A percentile compares a stretch with the other conserved stretches of the same genome.
Conservation (phyloP, 345 rosid species). For the Durio zibethinus region DNA sequence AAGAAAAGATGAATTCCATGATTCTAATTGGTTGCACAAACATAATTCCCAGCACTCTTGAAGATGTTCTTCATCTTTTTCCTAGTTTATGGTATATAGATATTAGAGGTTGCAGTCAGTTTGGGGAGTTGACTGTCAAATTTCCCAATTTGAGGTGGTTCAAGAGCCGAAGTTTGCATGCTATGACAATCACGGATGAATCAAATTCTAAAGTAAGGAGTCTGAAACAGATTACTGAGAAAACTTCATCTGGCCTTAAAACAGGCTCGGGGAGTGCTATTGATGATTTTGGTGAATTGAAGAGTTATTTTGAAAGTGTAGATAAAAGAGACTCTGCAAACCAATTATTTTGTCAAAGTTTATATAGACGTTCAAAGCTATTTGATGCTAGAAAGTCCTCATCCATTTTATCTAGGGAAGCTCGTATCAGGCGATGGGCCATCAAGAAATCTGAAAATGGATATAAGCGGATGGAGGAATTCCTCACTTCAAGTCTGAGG, state of each 20-base stretch:
- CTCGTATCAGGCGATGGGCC: conserved; percentile 91
- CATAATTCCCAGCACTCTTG: conserved; percentile 57
- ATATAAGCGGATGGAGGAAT: conserved; percentile 88
- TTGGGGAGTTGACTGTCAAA: conserved; percentile 53
- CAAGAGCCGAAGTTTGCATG: conserved; percentile 39
- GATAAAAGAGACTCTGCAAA: conserved; percentile 88
- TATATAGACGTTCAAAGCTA: conserved; percentile 86
- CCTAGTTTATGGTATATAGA: conserved; percentile 67
- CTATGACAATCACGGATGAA: conserved; percentile 38
- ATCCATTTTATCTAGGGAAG: conserved; percentile 91
- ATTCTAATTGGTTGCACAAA: conserved; percentile 74
- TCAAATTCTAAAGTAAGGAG: conserved; percentile 52
- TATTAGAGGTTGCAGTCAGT: conserved; percentile 85
- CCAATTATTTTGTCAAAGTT: conserved; percentile 75
- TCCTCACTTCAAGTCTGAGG: conserved; percentile 79
- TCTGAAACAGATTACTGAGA: conserved; percentile 61
- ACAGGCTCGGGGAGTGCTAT: conserved; percentile 46
- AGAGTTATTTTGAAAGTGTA: conserved; percentile 90
- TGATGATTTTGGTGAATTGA: conserved; percentile 89
- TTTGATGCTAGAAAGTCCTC: conserved; percentile 92
- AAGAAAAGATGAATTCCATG: conserved; percentile 64
- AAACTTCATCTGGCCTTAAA: conserved; percentile 33
- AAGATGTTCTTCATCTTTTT: conserved; percentile 57
- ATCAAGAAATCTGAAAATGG: conserved; percentile 80
- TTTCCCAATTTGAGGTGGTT: conserved; percentile 65